Evolutionary conservation across 2,329 filamentous ascomycete species (phyloP).

Genomic region (Magnaporthales sp.): DNA sequence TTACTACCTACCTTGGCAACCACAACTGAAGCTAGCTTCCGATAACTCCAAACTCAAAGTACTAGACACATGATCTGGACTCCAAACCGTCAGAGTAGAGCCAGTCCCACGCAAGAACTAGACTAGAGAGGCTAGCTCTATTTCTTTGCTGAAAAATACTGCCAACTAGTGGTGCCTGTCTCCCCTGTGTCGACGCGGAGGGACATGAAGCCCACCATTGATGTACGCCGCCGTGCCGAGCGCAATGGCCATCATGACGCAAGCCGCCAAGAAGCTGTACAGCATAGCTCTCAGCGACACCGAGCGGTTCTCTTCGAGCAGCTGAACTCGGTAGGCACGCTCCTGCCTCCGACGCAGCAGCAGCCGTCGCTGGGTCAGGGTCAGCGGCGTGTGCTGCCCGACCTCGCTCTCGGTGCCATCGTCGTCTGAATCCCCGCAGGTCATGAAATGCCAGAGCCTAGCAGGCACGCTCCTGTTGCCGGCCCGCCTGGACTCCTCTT

Average conservation of each 20-base stretch:
- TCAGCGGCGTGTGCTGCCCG: not conserved
- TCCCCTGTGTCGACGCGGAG: not conserved
- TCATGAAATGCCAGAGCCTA: not conserved
- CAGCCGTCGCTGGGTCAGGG: not conserved
- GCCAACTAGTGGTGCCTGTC: not conserved
- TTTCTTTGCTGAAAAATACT: too few species aligned
- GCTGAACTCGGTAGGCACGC: not conserved
- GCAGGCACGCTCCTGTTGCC: not conserved
- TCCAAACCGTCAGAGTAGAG: too few species aligned
- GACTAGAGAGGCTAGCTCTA: too few species aligned
- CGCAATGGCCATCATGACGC: not conserved
- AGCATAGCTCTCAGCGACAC: not conserved
- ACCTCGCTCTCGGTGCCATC: not conserved
- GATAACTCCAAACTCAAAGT: not conserved
- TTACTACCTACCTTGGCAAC: not conserved
- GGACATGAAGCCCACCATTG: not conserved
- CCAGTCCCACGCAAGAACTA: too few species aligned
- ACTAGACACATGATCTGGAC: not conserved
- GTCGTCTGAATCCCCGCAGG: not conserved
- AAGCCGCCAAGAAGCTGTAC: not conserved
- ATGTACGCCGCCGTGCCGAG: not conserved
- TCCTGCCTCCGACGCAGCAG: not conserved
- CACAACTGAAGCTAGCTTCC: too few species aligned
- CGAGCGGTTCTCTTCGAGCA: not conserved
- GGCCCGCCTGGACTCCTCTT: not conserved